A percentile compares a stretch with the other conserved stretches of the same genome.
Conservation (phyloP, 495 filamentous ascomycete genomes). For the Rhypophila decipiens region DNA sequence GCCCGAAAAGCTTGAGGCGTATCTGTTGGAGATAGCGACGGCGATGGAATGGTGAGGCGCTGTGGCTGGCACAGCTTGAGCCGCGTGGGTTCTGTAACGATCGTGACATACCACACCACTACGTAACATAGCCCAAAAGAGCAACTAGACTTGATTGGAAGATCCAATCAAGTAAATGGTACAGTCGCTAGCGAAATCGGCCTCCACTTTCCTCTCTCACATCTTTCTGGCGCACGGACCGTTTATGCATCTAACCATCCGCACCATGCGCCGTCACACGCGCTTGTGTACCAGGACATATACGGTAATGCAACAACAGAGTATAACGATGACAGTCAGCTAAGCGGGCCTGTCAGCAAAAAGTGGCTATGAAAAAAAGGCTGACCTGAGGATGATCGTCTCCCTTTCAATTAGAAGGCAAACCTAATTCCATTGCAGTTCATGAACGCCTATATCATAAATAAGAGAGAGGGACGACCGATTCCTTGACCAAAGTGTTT, state of each 20-base stretch:
- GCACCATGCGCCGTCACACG: slow-evolving; percentile 5
- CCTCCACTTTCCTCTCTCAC: slow-evolving; percentile 1
- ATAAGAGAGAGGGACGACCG: slow-evolving; percentile 8
- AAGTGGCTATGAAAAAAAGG: not conserved
- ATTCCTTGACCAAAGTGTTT: slow-evolving; percentile 3
- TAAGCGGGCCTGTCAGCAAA: slow-evolving; percentile 4
- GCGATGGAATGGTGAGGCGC: no score
- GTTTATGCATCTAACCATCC: slow-evolving; percentile 8
- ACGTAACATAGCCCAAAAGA: no score
- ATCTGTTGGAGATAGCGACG: no score
- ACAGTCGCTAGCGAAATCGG: slow-evolving; percentile 2
- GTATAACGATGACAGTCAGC: slow-evolving; percentile 5
- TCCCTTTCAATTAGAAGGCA: slow-evolving; percentile 4
- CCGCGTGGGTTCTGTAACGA: no score
- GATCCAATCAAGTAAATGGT: not conserved
- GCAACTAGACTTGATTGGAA: no score
- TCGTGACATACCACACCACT: no score
- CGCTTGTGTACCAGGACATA: slow-evolving; percentile 6
- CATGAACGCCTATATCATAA: slow-evolving; percentile 2
- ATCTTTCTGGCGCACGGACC: slow-evolving; percentile 7
- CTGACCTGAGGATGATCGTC: not conserved
- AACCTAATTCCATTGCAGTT: slow-evolving; percentile 3
- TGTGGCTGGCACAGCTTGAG: no score
- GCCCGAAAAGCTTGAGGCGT: no score
- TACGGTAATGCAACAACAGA: slow-evolving; percentile 6